Evolutionary conservation across 495 filamentous ascomycete species (phyloP).

Genomic region (Xylaria cubensis): DNA sequence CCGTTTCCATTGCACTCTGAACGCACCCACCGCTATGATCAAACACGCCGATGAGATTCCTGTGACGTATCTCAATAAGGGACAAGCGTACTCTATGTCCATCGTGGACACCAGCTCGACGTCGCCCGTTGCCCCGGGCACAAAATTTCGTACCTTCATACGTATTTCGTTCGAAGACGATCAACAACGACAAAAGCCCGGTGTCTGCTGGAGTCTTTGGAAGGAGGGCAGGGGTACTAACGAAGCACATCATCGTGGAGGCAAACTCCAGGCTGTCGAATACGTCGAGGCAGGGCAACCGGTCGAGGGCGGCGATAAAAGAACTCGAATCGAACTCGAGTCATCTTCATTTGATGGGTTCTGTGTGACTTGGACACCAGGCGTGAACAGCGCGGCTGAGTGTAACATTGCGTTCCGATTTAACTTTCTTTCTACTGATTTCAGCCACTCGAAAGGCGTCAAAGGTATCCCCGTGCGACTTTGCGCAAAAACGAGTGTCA

Average conservation of each 20-base stretch:
- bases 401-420: constrained; percentile 89
- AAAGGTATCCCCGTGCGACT: constrained; percentile 94
- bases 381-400: constrained; percentile 65
- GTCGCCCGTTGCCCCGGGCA: constrained; percentile 50
- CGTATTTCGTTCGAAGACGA: constrained; percentile 95
- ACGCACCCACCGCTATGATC: constrained; percentile 97
- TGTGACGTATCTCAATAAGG: constrained; percentile 96
- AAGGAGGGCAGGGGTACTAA: constrained; percentile 90
- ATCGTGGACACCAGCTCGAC: constrained; percentile 70
- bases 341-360: constrained; percentile 90
- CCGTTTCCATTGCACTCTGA: constrained; percentile 86
- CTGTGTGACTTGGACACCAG: constrained; percentile 83
- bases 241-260: constrained; percentile 87
- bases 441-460: constrained; percentile 97
- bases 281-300: constrained; percentile 81
- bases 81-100: constrained; percentile 84
- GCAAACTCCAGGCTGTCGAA: constrained; percentile 89
- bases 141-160: constrained; percentile 82
- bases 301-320: constrained; percentile 70
- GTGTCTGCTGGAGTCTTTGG: constrained; percentile 92
- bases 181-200: constrained; percentile 81
- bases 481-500: constrained; percentile 83
- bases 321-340: constrained; percentile 79
- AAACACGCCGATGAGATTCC: constrained; percentile 86
- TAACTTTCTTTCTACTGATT: constrained; percentile 98